Evolutionary conservation across 805 yeast genomes (phyloP), one percentile per base, ranked within the genome.

Genomic region (Wickerhamomyces strasburgensis): DNA sequence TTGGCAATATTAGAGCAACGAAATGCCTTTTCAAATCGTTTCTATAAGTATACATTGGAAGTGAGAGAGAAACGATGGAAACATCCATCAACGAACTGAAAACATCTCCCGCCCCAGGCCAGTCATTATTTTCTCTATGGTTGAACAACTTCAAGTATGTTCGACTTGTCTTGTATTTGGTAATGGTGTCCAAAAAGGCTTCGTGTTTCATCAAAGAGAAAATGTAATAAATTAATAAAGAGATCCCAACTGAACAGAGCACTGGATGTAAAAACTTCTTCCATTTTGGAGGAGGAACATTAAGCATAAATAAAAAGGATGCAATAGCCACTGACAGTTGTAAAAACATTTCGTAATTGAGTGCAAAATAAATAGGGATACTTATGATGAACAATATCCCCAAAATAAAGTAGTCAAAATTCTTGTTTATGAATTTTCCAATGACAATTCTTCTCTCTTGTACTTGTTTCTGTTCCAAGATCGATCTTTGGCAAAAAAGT

Each of bases 71-170:
- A 1, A 82, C 88, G 57, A 84, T 84, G 2, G 87, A 75, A 7
- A 82, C 71, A 50, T 84, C 93, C 82, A 84, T 79, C 46, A 84
- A 57, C 0, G 88, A 72, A 5, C 78, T 56, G 27, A 84, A 66
- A 14, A 84, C 65, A 52, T 84, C 94, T 3, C 95, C 95, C 11
- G 89, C 84, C 0, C 95, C 95, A 1, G 94, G 93, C 72, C 76
- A 71, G 15, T 58, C 53, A 6, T 41, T 38, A 14, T 34, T 46
- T 5, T 19, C 18, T 29, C 32, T 35, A 18, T 61, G 56, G 47
- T 70, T 70, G 56, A 82, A 80, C 19, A 84, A 64, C 39, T 70
- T 60, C 31, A 80, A 55, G 50, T 84, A 84, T 11, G 67, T 81
- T 37, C 79, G 67, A 0, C 89, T 89, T 0, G 90, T 84, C 46